Evolutionary conservation across 2,329 filamentous ascomycete species (phyloP).

Genomic region (Aspergillus fischeri): DNA sequence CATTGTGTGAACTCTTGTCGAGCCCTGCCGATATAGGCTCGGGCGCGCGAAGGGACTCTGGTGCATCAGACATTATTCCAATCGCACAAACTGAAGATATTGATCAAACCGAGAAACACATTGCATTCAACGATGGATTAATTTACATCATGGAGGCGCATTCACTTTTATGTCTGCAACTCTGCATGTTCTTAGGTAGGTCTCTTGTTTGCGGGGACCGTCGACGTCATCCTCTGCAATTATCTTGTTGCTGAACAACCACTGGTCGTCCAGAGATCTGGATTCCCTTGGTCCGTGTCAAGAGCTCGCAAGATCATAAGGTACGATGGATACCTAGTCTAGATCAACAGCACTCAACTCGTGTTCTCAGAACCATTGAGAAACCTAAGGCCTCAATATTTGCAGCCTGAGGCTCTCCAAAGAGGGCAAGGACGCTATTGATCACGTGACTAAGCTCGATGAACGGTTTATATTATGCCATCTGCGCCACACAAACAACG

Average conservation of each 20-base stretch:
- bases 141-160: neutral
- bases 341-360: neutral
- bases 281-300: neutral
- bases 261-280: neutral
- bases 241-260: neutral
- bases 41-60: neutral
- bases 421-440: too few species aligned
- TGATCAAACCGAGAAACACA: neutral
- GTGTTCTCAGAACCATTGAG: too few species aligned
- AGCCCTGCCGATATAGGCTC: neutral
- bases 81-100: too few species aligned
- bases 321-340: neutral
- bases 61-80: neutral
- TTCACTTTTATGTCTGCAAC: neutral
- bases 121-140: neutral
- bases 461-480: neutral
- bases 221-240: neutral
- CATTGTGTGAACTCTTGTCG: slow-evolving; percentile 34
- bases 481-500: neutral
- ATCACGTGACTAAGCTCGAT: neutral
- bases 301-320: neutral
- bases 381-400: neutral
- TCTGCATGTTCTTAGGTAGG: neutral
- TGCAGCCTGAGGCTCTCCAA: neutral
- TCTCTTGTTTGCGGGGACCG: neutral